phyloP scores from a whole-genome alignment of 2,329 filamentous ascomycete species.

The Phialophora chinensis region DNA sequence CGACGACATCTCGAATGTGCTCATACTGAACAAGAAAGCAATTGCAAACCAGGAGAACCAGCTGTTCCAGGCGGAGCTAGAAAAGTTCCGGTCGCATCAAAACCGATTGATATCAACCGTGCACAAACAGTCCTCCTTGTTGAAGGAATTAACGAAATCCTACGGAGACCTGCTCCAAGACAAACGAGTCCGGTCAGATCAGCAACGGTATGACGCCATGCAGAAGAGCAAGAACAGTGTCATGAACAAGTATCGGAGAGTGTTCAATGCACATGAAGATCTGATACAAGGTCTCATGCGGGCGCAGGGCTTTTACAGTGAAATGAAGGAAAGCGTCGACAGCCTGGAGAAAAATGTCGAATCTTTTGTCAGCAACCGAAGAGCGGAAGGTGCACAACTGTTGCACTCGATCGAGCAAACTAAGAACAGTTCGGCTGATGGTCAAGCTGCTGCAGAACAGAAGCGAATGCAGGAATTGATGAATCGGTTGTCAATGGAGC shows the following conservation, averaged over 20 bases:
- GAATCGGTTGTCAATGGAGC: conserved; percentile 91
- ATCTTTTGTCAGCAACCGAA: conserved; percentile 91
- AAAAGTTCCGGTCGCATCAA: conserved; percentile 94
- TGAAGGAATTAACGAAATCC: conserved; percentile 89
- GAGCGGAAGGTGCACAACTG: conserved; percentile 88
- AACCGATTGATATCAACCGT: conserved; percentile 89
- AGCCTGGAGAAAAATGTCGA: conserved; percentile 96
- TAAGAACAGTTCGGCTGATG: conserved; percentile 64
- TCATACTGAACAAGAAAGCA: conserved; percentile 97
- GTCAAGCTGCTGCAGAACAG: conserved; percentile 78
- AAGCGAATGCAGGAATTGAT: conserved; percentile 86
- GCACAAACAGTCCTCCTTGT: conserved; percentile 90
- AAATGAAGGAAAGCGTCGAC: conserved; percentile 94
- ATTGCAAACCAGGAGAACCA: conserved; percentile 90
- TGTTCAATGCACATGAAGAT: conserved; percentile 91
- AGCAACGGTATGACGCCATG: conserved; percentile 91
- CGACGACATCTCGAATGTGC: conserved; percentile 95
- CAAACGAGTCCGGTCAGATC: conserved; percentile 89
- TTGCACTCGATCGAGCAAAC: conserved; percentile 86
- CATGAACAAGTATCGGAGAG: conserved; percentile 84
- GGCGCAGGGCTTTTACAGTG: conserved; percentile 90
- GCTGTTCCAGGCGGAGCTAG: conserved; percentile 93
- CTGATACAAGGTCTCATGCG: conserved; percentile 83
- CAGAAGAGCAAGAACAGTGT: conserved; percentile 81
- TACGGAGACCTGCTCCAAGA: conserved; percentile 92